Percentiles rank a stretch among this genome's conserved stretches.
Conservation (phyloP, 106 monocot species). For the Dioscorea alata region DNA sequence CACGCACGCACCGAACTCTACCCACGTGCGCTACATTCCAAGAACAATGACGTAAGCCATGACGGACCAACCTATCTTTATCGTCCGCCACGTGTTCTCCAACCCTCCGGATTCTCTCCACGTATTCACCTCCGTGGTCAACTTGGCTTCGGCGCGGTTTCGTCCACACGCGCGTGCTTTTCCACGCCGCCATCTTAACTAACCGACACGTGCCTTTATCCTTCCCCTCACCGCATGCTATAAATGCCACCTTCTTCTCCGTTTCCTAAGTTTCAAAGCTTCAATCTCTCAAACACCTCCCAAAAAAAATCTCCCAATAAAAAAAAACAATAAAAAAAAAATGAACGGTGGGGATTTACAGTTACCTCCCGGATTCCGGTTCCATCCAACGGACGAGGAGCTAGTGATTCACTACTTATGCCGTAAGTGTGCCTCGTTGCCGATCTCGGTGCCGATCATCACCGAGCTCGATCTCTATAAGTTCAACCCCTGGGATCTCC, state of each 20-base stretch:
- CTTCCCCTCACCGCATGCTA: neutral
- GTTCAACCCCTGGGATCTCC: conserved; percentile 72
- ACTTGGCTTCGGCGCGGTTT: neutral
- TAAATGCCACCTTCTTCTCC: conserved; percentile 23
- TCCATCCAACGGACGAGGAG: conserved; percentile 91
- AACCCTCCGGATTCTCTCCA: neutral
- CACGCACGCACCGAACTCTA: neutral
- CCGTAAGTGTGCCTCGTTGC: conserved; percentile 44
- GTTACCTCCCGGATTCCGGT: conserved; percentile 79
- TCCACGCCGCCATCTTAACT: neutral
- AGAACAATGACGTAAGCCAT: conserved; percentile 48
- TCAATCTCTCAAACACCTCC: neutral
- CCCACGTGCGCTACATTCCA: conserved; percentile 24
- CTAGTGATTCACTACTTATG: conserved; percentile 74
- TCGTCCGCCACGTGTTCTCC: neutral
- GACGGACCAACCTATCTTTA: conserved; percentile 16
- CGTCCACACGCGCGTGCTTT: conserved; percentile 22
- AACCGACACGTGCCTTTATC: conserved; percentile 9
- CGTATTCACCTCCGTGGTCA: conserved; percentile 2
- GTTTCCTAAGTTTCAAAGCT: conserved; percentile 32
- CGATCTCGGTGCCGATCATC: conserved; percentile 56
- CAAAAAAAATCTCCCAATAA: neutral
- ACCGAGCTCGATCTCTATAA: conserved; percentile 82
- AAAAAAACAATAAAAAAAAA: neutral
- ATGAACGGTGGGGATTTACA: conserved; percentile 38